Evolutionary conservation across 1,139 yeast genomes (phyloP).

Genomic region (Saccharomyces hybrid): DNA sequence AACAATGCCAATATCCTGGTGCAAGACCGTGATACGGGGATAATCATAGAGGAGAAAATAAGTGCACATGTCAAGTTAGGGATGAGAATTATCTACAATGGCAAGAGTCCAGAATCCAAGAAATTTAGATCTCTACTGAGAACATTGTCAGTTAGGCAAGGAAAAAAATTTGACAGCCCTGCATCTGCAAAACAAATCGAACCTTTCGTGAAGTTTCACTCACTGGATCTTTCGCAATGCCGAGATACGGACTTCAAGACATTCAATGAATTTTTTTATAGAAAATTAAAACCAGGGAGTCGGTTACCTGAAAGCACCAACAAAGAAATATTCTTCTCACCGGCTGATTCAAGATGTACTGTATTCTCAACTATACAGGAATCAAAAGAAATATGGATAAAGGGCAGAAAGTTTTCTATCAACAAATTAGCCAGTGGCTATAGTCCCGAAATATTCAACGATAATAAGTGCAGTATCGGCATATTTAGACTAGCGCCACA

Average conservation of each 20-base stretch:
- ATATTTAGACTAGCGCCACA: slow-evolving; percentile 91
- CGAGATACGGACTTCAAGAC: slow-evolving; percentile 49
- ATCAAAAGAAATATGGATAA: slow-evolving; percentile 83
- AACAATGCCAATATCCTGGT: slow-evolving; percentile 91
- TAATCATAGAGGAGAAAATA: slow-evolving; percentile 86
- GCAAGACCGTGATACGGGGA: slow-evolving; percentile 84
- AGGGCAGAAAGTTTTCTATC: slow-evolving; percentile 71
- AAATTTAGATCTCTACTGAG: slow-evolving; percentile 52
- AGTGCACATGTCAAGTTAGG: slow-evolving; percentile 83
- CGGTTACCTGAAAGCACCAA: slow-evolving; percentile 58
- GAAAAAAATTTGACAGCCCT: slow-evolving; percentile 70
- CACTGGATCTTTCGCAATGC: slow-evolving; percentile 66
- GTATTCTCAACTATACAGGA: slow-evolving; percentile 53
- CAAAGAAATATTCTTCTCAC: slow-evolving; percentile 54
- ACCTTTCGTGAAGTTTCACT: slow-evolving; percentile 76
- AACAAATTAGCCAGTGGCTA: slow-evolving; percentile 47
- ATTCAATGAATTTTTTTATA: slow-evolving; percentile 83
- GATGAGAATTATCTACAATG: slow-evolving; percentile 73
- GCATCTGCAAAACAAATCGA: slow-evolving; percentile 58
- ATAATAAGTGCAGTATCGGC: slow-evolving; percentile 51
- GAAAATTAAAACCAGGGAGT: slow-evolving; percentile 65
- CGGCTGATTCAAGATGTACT: slow-evolving; percentile 85
- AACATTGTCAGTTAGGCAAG: slow-evolving; percentile 71
- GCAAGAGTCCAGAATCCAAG: slow-evolving; percentile 52
- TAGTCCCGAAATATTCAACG: slow-evolving; percentile 39